Conservation (phyloP, 345 rosid genomes). For the Sonneratia caseolaris region DNA sequence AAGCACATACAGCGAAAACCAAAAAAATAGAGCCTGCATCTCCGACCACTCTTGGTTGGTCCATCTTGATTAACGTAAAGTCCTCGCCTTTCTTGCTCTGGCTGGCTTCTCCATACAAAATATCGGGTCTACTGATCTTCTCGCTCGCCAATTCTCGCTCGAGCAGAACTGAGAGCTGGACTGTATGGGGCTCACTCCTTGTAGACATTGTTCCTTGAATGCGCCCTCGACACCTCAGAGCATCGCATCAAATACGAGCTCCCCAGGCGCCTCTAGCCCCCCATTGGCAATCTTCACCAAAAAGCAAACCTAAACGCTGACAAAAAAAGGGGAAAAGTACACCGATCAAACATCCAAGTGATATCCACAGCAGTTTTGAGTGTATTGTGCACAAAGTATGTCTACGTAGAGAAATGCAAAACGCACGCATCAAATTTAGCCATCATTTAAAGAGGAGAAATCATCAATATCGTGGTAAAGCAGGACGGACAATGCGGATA, state of each 20-base stretch:
- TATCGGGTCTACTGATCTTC: conserved; percentile 70
- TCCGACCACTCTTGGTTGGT: conserved; percentile 68
- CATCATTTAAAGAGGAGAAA: no score
- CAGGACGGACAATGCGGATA: no score
- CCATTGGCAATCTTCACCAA: not conserved
- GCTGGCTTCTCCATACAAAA: conserved; percentile 64
- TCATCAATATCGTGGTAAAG: no score
- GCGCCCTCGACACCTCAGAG: not conserved
- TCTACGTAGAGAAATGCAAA: no score
- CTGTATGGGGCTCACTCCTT: conserved; percentile 66
- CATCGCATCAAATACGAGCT: not conserved
- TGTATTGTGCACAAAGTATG: no score
- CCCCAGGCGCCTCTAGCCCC: conserved; percentile 5
- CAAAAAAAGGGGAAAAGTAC: no score
- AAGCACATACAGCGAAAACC: conserved; percentile 59
- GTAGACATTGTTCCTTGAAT: conserved; percentile 30
- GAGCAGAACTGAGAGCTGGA: conserved; percentile 76
- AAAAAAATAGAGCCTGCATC: conserved; percentile 77
- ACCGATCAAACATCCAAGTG: no score
- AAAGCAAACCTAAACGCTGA: not conserved
- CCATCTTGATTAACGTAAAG: conserved; percentile 62
- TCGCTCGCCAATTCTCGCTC: conserved; percentile 84
- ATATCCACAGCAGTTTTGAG: no score
- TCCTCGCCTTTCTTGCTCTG: conserved; percentile 99
- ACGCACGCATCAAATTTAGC: no score